These are phyloP conservation scores for Anthracocystis panici-leucophaei DNA, from an alignment of 1,284 basidiomycete species.

Conservation along the genomic window DNA sequence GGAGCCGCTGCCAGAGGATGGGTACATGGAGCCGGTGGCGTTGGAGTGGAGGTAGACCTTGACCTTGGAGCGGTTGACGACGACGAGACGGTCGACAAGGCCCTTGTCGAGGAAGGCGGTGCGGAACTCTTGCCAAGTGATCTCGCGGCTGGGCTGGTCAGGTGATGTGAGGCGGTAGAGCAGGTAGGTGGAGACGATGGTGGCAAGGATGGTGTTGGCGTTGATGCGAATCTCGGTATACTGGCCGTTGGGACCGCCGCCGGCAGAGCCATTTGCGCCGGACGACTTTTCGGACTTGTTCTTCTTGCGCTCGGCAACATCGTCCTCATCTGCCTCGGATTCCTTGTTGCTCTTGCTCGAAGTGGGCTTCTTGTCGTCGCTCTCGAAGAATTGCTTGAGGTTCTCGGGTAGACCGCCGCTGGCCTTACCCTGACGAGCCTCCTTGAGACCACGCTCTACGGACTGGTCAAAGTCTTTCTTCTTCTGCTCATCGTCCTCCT, in stretches of 20 bases:
- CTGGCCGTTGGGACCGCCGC: constrained; percentile 44
- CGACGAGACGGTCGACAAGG: constrained; percentile 91
- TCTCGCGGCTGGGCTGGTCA: constrained; percentile 78
- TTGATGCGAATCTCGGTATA: constrained; percentile 63
- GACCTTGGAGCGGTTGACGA: constrained; percentile 91
- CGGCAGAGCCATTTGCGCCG: constrained; percentile 33
- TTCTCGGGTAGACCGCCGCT: constrained; percentile 52
- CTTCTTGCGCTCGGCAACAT: constrained; percentile 35
- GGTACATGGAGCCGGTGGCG: constrained; percentile 77
- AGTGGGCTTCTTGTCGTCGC: constrained; percentile 34
- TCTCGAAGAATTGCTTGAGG: constrained; percentile 62
- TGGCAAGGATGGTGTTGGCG: constrained; percentile 62
- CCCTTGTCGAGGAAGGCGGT: constrained; percentile 95
- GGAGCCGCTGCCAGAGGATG: constrained; percentile 24
- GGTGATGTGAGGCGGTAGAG: constrained; percentile 76
- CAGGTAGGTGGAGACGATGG: constrained; percentile 76
- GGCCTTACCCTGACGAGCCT: constrained; percentile 58
- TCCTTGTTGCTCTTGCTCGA: constrained; percentile 39
- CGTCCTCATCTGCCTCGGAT: constrained; percentile 33
- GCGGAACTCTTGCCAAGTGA: constrained; percentile 98
- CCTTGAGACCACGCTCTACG: constrained; percentile 57
- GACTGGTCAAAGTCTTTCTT: constrained; percentile 57
- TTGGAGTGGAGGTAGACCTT: constrained; percentile 85
- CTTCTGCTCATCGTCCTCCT: constrained; percentile 40
- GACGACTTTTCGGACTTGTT: constrained; percentile 40